A percentile compares a stretch with the other conserved stretches of the same genome.
phyloP scores from a whole-genome alignment of 2,329 filamentous ascomycete species.

The Botrytis elliptica region DNA sequence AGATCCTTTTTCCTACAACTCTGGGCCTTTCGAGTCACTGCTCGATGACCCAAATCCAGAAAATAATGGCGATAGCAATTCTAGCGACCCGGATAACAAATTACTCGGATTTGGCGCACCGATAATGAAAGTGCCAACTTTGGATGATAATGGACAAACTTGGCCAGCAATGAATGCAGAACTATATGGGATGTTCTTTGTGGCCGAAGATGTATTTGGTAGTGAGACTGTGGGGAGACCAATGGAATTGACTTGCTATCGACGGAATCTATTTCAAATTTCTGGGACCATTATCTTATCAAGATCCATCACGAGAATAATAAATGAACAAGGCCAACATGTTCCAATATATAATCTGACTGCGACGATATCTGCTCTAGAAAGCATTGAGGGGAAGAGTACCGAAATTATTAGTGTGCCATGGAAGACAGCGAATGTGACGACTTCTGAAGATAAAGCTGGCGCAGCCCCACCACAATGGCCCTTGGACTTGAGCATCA shows the following conservation, averaged over 20 bases:
- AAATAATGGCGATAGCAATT: constrained; percentile 25
- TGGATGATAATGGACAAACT: constrained; percentile 65
- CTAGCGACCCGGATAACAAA: constrained; percentile 60
- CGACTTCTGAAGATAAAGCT: constrained; percentile 40
- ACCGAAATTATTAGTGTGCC: constrained; percentile 96
- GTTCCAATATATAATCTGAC: constrained; percentile 76
- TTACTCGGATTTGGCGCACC: constrained; percentile 72
- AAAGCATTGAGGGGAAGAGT: constrained; percentile 87
- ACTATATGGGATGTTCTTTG: constrained; percentile 81
- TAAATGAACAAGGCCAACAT: constrained; percentile 76
- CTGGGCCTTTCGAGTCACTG: constrained; percentile 44
- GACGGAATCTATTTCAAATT: constrained; percentile 92
- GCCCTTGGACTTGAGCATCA: constrained; percentile 54
- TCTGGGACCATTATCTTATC: constrained; percentile 82
- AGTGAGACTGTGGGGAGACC: constrained; percentile 50
- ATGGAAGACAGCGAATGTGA: constrained; percentile 66
- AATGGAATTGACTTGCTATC: constrained; percentile 89
- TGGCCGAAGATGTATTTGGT: constrained; percentile 76
- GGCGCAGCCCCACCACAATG: constrained; percentile 55
- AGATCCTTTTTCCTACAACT: constrained; percentile 60
- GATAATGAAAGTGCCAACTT: constrained; percentile 56
- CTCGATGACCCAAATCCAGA: constrained; percentile 36
- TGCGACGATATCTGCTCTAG: constrained; percentile 78
- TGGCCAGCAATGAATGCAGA: constrained; percentile 70
- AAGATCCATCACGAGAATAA: constrained; percentile 64